Base-by-base conservation (phyloP, 345 rosid species). In the Schrenkiella parvula region DNA sequence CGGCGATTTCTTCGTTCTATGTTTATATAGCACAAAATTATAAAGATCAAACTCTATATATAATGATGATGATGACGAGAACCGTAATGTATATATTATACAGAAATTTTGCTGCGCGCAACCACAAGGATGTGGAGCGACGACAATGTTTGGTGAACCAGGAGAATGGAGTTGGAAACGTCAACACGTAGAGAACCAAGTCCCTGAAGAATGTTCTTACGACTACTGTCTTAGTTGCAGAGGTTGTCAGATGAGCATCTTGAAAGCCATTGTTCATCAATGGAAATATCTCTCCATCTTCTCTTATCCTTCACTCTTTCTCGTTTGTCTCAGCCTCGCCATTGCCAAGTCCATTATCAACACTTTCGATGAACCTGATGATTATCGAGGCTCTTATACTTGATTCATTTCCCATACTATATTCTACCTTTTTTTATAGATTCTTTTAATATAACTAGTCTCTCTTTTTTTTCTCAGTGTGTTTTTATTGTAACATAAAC, bases 101-200 rank as follows among this genome's bases (percentile, higher is more conserved):
- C 78, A 74, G 78, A 75, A 11, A 57, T 68, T 6, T 68, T 75
- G 74, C 8, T 75, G 79, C 8, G 50, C 70, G 39, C 79, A 75
- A 39, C 79, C 70, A 25, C 2, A 5, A 8, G 74, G 79, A 43
- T 75, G 74, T 52, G 74, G 70, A 35, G 41, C 31, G 9, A 26
- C 2, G 50, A 68, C 74, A 12, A 75, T 68, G 74, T 75, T 60
- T 12, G 65, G 38, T 0, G n/a, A 54, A 21, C 64, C 70, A 61
- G 74, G 79, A 41, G 74, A 75, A 53, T 75, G 70, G 70, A 68
- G 70, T 23, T 75, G 74, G 79, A 68, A 68, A 75, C 56, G 64
- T 37, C 79, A 75, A 26, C 56, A 75, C 50, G 18, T 39, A 60
- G 57, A 25, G 42, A 75, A 68, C 34, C 0, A 15, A 13, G 64